phyloP scores from a whole-genome alignment of 1,284 basidiomycete species.

The Peniophora sp. region DNA sequence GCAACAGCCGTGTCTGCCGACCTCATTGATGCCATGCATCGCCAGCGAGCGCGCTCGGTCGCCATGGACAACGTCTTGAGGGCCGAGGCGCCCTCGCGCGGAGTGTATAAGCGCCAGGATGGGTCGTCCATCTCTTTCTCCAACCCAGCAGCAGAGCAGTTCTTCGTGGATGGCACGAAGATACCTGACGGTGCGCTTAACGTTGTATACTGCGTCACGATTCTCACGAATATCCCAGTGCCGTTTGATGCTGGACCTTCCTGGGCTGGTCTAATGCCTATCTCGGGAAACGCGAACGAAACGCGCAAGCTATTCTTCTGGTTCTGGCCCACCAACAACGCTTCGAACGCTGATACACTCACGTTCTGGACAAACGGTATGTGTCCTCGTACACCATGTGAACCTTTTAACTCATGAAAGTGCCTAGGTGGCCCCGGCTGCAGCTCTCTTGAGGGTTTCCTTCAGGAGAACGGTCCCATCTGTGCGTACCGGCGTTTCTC shows the following conservation, averaged over 20 bases:
- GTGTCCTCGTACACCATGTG: no score
- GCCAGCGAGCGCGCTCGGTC: not conserved
- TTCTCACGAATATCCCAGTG: slow-evolving; percentile 22
- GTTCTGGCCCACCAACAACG: slow-evolving; percentile 42
- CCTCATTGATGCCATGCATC: not conserved
- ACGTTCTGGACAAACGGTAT: slow-evolving; percentile 36
- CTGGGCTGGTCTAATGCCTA: slow-evolving; percentile 33
- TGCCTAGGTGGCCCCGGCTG: slow-evolving; percentile 35
- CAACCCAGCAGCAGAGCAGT: slow-evolving; percentile 5
- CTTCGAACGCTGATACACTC: slow-evolving; percentile 37
- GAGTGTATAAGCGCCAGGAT: slow-evolving; percentile 1
- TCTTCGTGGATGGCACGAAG: slow-evolving; percentile 6
- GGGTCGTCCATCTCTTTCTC: slow-evolving; percentile 1
- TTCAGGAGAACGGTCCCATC: slow-evolving; percentile 42
- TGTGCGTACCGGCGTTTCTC: slow-evolving; percentile 14
- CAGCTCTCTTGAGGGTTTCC: slow-evolving; percentile 36
- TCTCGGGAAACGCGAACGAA: slow-evolving; percentile 25
- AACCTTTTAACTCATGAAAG: slow-evolving; percentile 1
- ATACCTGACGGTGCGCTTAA: slow-evolving; percentile 5
- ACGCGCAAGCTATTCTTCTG: slow-evolving; percentile 40
- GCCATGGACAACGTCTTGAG: no score
- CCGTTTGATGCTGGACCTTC: slow-evolving; percentile 32
- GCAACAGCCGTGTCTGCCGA: not conserved
- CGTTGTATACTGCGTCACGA: not conserved
- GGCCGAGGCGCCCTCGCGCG: not conserved